Evolutionary conservation across 2,329 filamentous ascomycete species (phyloP).

Genomic region (Microcyclospora pomicola): DNA sequence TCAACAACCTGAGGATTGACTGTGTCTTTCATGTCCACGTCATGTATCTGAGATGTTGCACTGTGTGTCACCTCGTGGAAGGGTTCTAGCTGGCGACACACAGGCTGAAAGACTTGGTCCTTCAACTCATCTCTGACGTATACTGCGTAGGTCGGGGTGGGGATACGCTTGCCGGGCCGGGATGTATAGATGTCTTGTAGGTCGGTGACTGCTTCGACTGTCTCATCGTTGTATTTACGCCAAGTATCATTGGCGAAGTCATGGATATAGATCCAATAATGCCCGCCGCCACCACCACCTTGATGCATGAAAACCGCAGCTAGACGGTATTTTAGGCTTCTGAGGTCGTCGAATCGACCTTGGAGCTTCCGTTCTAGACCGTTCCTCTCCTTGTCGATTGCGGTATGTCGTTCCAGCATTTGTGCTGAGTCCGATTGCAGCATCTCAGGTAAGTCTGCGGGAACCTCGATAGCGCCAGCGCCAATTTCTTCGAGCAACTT

Average conservation of each 20-base stretch:
- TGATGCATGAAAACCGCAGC: constrained; percentile 91
- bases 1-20: no score
- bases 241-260: constrained; percentile 72
- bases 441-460: constrained; percentile 26
- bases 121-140: constrained; percentile 61
- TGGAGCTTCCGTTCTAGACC: constrained; percentile 36
- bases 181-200: constrained; percentile 54
- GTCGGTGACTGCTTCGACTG: constrained; percentile 50
- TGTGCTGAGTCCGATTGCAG: constrained; percentile 34
- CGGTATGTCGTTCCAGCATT: constrained; percentile 34
- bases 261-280: constrained; percentile 95
- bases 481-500: constrained; percentile 20
- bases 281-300: constrained; percentile 50
- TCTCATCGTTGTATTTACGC: constrained; percentile 88
- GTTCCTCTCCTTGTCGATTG: constrained; percentile 27
- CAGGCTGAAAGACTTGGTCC: constrained; percentile 39
- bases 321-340: constrained; percentile 60
- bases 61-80: not conserved
- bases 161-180: constrained; percentile 36
- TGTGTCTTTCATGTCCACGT: no score
- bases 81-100: constrained; percentile 19
- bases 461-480: constrained; percentile 29
- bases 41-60: no score
- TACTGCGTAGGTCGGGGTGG: constrained; percentile 67
- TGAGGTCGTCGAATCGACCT: constrained; percentile 49